Evolutionary conservation across 805 yeast genomes (phyloP).

Genomic region (Scheffersomyces amazonensis): DNA sequence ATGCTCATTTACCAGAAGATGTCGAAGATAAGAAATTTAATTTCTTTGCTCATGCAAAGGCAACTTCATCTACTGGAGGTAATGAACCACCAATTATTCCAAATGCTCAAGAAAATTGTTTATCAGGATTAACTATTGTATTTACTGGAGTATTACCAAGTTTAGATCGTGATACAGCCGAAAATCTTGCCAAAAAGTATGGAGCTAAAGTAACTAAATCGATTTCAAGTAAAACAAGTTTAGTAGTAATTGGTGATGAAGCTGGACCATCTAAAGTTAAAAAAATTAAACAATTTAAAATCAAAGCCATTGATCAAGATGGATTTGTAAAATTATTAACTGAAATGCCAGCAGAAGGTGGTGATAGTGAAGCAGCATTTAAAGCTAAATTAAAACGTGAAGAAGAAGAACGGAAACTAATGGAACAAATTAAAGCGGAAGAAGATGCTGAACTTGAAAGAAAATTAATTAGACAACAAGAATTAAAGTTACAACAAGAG

Average conservation of each 20-base stretch:
- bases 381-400: slow-evolving; percentile 68
- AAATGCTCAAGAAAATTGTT: slow-evolving; percentile 79
- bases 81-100: slow-evolving; percentile 55
- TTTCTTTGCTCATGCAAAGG: slow-evolving; percentile 40
- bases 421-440: slow-evolving; percentile 38
- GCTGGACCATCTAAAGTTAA: slow-evolving; percentile 96
- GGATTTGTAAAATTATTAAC: slow-evolving; percentile 75
- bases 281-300: slow-evolving; percentile 67
- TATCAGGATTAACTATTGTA: slow-evolving; percentile 85
- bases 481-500: slow-evolving; percentile 2
- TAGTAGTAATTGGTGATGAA: slow-evolving; percentile 90
- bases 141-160: slow-evolving; percentile 89
- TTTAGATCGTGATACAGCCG: slow-evolving; percentile 73
- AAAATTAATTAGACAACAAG: slow-evolving; percentile 17
- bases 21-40: slow-evolving; percentile 55
- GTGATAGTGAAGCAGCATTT: slow-evolving; percentile 74
- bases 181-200: slow-evolving; percentile 72
- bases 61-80: slow-evolving; percentile 14
- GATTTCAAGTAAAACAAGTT: slow-evolving; percentile 78
- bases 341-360: slow-evolving; percentile 91
- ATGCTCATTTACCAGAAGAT: slow-evolving; percentile 63
- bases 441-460: slow-evolving; percentile 38
- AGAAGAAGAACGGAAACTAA: slow-evolving; percentile 59
- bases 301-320: slow-evolving; percentile 82
- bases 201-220: slow-evolving; percentile 92